Percentiles rank a stretch among this genome's conserved stretches.
phyloP scores from a whole-genome alignment of 1,284 basidiomycete genomes.

The Stygiomarasmius scandens region DNA sequence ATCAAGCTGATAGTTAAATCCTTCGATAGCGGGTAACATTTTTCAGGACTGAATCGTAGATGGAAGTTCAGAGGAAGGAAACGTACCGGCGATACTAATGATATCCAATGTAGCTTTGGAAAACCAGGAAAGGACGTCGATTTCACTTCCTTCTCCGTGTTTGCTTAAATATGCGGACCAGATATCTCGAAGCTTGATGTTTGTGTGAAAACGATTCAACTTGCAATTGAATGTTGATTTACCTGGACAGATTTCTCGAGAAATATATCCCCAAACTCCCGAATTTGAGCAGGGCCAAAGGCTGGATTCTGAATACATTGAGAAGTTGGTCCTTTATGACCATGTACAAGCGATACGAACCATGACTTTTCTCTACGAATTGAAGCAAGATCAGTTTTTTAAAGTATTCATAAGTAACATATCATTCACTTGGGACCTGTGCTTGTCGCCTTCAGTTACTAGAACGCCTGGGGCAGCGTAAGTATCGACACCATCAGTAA shows the following conservation, averaged over 20 bases:
- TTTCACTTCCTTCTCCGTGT: constrained; percentile 12
- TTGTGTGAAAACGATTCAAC: constrained; percentile 7
- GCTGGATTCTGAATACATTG: constrained; percentile 53
- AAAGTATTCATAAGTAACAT: neutral
- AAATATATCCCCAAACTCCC: constrained; percentile 58
- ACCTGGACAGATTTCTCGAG: constrained; percentile 55
- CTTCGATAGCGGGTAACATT: too few relatives aligned
- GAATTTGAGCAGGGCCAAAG: constrained; percentile 56
- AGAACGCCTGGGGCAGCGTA: constrained; percentile 37
- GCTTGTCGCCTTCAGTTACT: constrained; percentile 41
- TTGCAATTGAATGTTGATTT: neutral
- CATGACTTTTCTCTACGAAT: constrained; percentile 41
- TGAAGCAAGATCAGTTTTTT: neutral
- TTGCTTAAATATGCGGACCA: constrained; percentile 19
- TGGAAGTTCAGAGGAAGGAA: neutral
- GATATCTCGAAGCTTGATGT: constrained; percentile 27
- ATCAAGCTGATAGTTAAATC: constrained; percentile 60
- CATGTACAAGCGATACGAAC: too few relatives aligned
- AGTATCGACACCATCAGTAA: constrained; percentile 32
- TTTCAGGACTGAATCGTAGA: too few relatives aligned
- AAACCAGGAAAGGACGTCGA: constrained; percentile 47
- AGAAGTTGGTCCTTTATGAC: too few relatives aligned
- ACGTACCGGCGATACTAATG: constrained; percentile 49
- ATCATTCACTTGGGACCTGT: constrained; percentile 49
- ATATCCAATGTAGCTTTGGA: constrained; percentile 51